phyloP scores from a whole-genome alignment of 2,329 filamentous ascomycete species.

The Diaporthe vaccinii region DNA sequence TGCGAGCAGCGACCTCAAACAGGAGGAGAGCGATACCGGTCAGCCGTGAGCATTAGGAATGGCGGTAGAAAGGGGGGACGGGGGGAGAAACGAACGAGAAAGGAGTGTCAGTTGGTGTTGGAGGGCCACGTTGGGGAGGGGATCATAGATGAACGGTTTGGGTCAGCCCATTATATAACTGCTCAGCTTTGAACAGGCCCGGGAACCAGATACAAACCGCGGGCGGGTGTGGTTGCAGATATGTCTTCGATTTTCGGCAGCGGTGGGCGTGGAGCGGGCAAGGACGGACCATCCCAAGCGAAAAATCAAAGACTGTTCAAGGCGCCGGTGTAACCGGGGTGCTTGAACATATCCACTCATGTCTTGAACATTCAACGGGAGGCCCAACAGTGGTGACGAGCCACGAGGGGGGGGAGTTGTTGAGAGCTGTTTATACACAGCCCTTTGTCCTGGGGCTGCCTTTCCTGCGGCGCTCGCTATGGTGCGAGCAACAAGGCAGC shows the following conservation, averaged over 20 bases:
- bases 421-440: constrained; percentile 35
- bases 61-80: background rate
- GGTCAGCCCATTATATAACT: constrained; percentile 37
- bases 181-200: background rate
- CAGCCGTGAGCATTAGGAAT: background rate
- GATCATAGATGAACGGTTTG: background rate
- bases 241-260: constrained; percentile 42
- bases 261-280: constrained; percentile 35
- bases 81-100: background rate
- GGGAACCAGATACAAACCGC: constrained; percentile 32
- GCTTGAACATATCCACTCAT: constrained; percentile 40
- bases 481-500: constrained; percentile 26
- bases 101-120: constrained; percentile 3
- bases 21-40: background rate
- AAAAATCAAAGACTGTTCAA: constrained; percentile 40
- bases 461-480: constrained; percentile 21
- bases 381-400: constrained; percentile 31
- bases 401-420: constrained; percentile 28
- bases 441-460: constrained; percentile 30
- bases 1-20: background rate
- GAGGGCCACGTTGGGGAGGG: background rate
- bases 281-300: constrained; percentile 41
- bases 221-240: constrained; percentile 38
- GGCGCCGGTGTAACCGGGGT: constrained; percentile 36
- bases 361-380: constrained; percentile 38